phyloP scores from a whole-genome alignment of 306 rosid genomes.

The Cercis canadensis region DNA sequence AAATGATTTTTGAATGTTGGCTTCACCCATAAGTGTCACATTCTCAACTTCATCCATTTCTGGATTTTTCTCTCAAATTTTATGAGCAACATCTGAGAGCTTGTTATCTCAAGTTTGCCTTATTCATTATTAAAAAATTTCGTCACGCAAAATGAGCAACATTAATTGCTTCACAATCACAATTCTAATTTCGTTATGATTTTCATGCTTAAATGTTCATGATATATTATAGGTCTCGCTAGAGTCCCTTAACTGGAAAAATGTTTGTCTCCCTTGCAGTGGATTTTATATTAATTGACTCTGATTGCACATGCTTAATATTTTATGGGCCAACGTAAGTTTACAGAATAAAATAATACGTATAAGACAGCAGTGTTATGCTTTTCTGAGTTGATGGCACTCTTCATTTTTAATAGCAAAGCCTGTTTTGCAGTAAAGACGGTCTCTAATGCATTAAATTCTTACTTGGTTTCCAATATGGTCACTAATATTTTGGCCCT shows the following conservation, averaged over 20 bases:
- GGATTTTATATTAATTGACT: neutral
- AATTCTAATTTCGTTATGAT: slow-evolving; percentile 1
- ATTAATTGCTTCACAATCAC: neutral
- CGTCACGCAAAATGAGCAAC: neutral
- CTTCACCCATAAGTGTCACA: slow-evolving; percentile 32
- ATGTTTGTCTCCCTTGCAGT: neutral
- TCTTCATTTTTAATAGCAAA: neutral
- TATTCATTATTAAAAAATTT: neutral
- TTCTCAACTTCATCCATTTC: slow-evolving; percentile 17
- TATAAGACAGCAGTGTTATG: neutral
- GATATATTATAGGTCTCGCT: neutral
- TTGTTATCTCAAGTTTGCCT: neutral
- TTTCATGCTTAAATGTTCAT: neutral
- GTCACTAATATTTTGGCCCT: slow-evolving; percentile 23
- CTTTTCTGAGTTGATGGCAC: slow-evolving; percentile 21
- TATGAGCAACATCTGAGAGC: too few species aligned
- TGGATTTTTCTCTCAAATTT: too few species aligned
- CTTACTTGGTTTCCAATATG: slow-evolving; percentile 11
- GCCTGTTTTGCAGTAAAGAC: slow-evolving; percentile 10
- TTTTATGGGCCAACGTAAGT: neutral
- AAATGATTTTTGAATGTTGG: slow-evolving; percentile 25
- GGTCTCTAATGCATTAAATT: slow-evolving; percentile 17
- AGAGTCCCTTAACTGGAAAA: neutral
- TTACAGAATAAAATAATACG: neutral
- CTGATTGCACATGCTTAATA: neutral